Evolutionary conservation across 169 alveolate species (phyloP), one percentile per base, ranked within the genome.

Genomic region (Cyclospora cayetanensis): DNA sequence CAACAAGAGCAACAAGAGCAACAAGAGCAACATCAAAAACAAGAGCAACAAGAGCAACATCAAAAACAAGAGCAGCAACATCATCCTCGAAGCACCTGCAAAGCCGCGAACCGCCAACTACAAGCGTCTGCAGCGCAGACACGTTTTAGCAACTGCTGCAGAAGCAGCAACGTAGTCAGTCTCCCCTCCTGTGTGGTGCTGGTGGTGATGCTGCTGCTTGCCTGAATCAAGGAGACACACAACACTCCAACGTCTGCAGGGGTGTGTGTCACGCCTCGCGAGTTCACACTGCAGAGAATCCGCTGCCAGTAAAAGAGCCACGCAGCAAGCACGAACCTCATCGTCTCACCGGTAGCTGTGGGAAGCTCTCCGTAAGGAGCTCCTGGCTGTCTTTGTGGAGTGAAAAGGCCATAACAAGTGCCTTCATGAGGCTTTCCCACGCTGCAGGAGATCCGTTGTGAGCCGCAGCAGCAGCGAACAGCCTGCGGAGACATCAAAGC

Each of bases 181-280:
- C 72, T 60, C 18, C n/a, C 11, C 72, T 60, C 4, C 72, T 60
- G 72, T 9, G 72, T 0, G n/a, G n/a, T n/a, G n/a, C n/a, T n/a
- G n/a, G n/a, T n/a, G n/a, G n/a, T n/a, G n/a, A n/a, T n/a, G 72
- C 31, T 60, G 72, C 72, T 60, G 72, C 72, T 31, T n/a, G 15
- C 72, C 72, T 60, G 72, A n/a, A 60, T n/a, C 72, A 60, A 60
- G 60, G 72, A 1, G 72, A n/a, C 35, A 60, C 18, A 1, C 72
- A 12, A 1, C 11, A 46, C 11, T 0, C 60, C 11, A 46, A 22
- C 60, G 60, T 15, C 60, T 46, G 60, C 11, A 46, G n/a, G n/a
- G n/a, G n/a, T n/a, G n/a, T n/a, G n/a, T n/a, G n/a, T n/a, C n/a
- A n/a, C n/a, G n/a, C n/a, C n/a, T n/a, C n/a, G n/a, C n/a, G n/a